These are phyloP conservation scores for Polytrichum commune DNA, from an alignment of 225 moss, liverwort and hornwort genomes.

Conservation along the genomic window DNA sequence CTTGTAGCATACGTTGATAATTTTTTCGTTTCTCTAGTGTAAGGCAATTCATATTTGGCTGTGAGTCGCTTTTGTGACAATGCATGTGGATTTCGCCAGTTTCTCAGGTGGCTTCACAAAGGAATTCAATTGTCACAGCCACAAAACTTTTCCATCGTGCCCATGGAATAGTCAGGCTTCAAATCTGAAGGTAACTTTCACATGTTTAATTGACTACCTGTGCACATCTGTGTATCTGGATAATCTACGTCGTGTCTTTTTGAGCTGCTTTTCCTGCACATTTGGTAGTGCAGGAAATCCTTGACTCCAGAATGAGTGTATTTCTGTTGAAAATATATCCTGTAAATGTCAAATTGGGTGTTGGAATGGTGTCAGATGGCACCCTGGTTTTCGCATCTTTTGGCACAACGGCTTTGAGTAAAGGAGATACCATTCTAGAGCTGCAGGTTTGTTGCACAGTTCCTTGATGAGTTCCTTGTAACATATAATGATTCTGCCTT, in stretches of 20 bases:
- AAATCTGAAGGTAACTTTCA: conserved; percentile 43
- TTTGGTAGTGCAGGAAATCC: not conserved
- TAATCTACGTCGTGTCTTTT: not conserved
- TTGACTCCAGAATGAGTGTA: not conserved
- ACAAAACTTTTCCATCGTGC: conserved; percentile 27
- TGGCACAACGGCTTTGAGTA: conserved; percentile 36
- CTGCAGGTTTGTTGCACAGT: conserved; percentile 48
- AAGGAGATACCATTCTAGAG: conserved; percentile 58
- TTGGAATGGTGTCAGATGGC: conserved; percentile 28
- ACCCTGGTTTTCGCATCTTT: conserved; percentile 51
- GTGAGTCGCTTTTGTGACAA: not conserved
- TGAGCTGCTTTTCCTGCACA: not conserved
- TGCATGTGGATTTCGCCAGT: conserved; percentile 10
- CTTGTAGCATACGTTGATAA: no score
- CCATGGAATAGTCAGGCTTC: conserved; percentile 42
- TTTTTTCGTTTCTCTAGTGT: no score
- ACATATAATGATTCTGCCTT: not conserved
- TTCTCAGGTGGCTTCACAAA: conserved; percentile 37
- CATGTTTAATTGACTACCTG: not conserved
- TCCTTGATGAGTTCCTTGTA: no score
- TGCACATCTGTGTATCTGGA: no score
- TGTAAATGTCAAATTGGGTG: conserved; percentile 1
- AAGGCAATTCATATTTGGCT: not conserved
- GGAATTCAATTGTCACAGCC: conserved; percentile 10
- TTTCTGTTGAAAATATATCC: not conserved